These are phyloP conservation scores for Pseudogymnoascus sp. DNA, from an alignment of 2,329 filamentous ascomycete genomes.

Conservation along the genomic window DNA sequence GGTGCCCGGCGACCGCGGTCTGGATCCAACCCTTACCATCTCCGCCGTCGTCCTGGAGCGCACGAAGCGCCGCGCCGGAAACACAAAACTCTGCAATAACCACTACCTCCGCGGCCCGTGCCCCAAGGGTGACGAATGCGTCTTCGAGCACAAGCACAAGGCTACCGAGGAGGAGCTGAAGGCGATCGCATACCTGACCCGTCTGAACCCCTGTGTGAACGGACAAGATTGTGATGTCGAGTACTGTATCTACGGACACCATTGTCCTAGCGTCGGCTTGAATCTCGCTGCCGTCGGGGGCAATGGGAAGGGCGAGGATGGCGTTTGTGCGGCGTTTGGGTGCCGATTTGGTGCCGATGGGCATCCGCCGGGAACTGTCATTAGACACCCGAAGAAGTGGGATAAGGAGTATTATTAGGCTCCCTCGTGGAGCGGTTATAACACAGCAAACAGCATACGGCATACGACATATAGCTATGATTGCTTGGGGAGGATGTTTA, in stretches of 20 bases:
- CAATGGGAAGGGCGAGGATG: constrained; percentile 49
- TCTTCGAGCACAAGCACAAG: constrained; percentile 50
- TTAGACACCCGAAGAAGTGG: constrained; percentile 21
- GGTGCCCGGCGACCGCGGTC: constrained; percentile 47
- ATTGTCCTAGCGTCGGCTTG: constrained; percentile 30
- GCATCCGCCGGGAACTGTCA: constrained; percentile 48
- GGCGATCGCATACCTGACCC: constrained; percentile 48
- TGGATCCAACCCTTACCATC: constrained; percentile 46
- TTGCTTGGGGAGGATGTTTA: neutral
- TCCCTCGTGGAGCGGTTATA: neutral
- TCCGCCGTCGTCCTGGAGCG: constrained; percentile 42
- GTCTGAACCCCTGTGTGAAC: constrained; percentile 50
- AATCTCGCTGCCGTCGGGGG: constrained; percentile 14
- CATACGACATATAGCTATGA: neutral
- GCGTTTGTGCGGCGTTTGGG: constrained; percentile 44
- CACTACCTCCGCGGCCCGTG: constrained; percentile 54
- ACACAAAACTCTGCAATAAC: constrained; percentile 55
- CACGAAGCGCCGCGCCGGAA: constrained; percentile 49
- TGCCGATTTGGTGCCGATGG: constrained; percentile 48
- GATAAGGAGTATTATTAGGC: constrained; percentile 10
- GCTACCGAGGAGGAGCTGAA: constrained; percentile 47
- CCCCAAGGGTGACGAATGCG: constrained; percentile 46
- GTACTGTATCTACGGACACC: constrained; percentile 57
- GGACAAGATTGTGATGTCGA: constrained; percentile 52
- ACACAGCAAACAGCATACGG: neutral